phyloP scores from a whole-genome alignment of 2,329 filamentous ascomycete genomes.

The Fusarium camptoceras region DNA sequence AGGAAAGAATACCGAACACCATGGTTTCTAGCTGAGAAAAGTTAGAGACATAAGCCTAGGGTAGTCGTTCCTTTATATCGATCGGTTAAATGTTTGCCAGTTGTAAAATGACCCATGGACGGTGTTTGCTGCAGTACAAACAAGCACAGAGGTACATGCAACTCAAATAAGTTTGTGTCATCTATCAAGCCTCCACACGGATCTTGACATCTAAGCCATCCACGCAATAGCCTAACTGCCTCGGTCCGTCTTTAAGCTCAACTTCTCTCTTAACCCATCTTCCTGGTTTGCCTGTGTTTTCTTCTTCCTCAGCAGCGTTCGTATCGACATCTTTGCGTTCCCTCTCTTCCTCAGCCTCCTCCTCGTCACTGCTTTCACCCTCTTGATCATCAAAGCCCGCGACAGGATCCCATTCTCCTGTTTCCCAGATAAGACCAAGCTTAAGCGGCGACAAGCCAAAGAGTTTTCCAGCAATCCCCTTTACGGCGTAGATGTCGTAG shows the following conservation, averaged over 20 bases:
- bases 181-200: slow-evolving; percentile 69
- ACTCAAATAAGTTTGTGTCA: slow-evolving; percentile 4
- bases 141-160: slow-evolving; percentile 13
- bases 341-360: slow-evolving; percentile 56
- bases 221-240: slow-evolving; percentile 85
- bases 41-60: background rate
- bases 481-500: slow-evolving; percentile 83
- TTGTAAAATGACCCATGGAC: background rate
- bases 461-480: slow-evolving; percentile 79
- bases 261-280: slow-evolving; percentile 83
- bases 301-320: slow-evolving; percentile 45
- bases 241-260: slow-evolving; percentile 81
- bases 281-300: slow-evolving; percentile 54
- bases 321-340: slow-evolving; percentile 32
- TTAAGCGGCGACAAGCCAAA: slow-evolving; percentile 73
- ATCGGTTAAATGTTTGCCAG: slow-evolving; percentile 8
- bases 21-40: background rate
- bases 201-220: slow-evolving; percentile 78
- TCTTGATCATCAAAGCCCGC: slow-evolving; percentile 70
- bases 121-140: slow-evolving; percentile 22
- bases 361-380: slow-evolving; percentile 65
- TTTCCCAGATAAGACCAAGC: slow-evolving; percentile 84
- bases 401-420: slow-evolving; percentile 88
- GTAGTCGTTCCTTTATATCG: slow-evolving; percentile 4
- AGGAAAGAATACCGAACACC: background rate